Evolutionary conservation across 179 eudicot genomes (phyloP), one percentile per base, ranked within the genome.

Genomic region (Patellifolia procumbens): DNA sequence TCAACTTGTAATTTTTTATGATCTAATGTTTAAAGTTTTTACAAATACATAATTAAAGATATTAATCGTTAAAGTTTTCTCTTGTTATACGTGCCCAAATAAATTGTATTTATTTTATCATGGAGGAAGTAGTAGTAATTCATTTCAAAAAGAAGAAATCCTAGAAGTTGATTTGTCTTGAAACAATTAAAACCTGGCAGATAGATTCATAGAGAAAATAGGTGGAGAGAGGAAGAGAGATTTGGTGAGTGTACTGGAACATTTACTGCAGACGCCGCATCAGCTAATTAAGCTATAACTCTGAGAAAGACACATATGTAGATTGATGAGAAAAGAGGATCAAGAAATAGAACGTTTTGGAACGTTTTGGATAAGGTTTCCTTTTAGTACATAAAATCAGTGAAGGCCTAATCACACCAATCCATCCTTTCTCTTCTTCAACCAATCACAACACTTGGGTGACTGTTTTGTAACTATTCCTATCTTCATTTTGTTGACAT

Each of bases 241-340:
- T 46, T 53, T 35, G 15, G 58, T 24, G 48, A 64, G 20, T 17
- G 49, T 65, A 65, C 62, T 31, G 71, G 15, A 15, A 48, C 65
- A 77, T 69, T 58, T 58, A 48, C 61, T 77, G 69, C 16, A 24
- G 39, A 51, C 55, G 76, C 76, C 74, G 74, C 74, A 69, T 69
- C 80, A 77, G 74, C 67, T 34, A 45, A 70, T 55, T 24, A 59
- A 53, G 62, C 53, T 76, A 10, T 49, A 39, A 76, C 66, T 52
- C 29, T 60, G 68, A 42, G 15, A 26, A 56, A 22, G 76, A 73
- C 76, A 73, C n/a, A n/a, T n/a, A n/a, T n/a, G n/a, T n/a, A n/a
- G n/a, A n/a, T n/a, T n/a, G n/a, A n/a, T 28, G 29, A 19, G 7
- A 43, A 70, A 29, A 60, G 52, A 42, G 56, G 39, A 29, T n/a